A percentile compares a stretch with the other conserved stretches of the same genome.
Evolutionary conservation across 306 rosid species (phyloP).

Genomic region (Malus asiatica): DNA sequence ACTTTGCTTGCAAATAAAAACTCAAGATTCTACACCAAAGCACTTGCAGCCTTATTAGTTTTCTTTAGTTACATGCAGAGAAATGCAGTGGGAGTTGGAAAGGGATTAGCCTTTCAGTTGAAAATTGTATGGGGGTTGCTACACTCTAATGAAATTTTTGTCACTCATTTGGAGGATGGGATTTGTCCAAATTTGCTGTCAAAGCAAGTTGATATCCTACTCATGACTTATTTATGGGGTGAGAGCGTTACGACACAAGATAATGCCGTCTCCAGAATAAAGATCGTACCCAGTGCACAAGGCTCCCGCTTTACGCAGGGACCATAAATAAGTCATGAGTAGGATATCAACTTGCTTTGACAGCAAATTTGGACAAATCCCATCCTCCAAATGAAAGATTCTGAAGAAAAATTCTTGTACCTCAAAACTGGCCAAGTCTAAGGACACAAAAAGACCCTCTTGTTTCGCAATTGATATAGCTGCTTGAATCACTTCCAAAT

Average conservation of each 20-base stretch:
- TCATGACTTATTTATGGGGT: not conserved
- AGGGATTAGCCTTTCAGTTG: not conserved
- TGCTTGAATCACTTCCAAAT: constrained; percentile 74
- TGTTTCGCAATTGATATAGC: constrained; percentile 81
- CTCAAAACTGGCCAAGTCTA: constrained; percentile 99
- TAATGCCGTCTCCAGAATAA: too few relatives aligned
- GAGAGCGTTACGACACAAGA: too few relatives aligned
- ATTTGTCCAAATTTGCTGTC: not conserved
- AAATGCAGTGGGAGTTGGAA: not conserved
- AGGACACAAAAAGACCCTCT: constrained; percentile 76
- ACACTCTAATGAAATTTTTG: not conserved
- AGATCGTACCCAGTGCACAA: too few relatives aligned
- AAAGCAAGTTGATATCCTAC: not conserved
- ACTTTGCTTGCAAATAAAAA: not conserved
- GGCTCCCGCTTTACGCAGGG: too few relatives aligned
- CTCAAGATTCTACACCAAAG: not conserved
- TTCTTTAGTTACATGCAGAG: not conserved
- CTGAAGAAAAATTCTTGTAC: constrained; percentile 29
- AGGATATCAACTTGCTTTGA: not conserved
- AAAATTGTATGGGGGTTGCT: not conserved
- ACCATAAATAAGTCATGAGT: not conserved
- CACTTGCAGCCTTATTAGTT: not conserved
- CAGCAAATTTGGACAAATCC: not conserved
- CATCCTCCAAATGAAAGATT: not conserved
- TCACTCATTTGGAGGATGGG: not conserved